These are phyloP conservation scores for Colletotrichum eremochloae DNA, from an alignment of 2,329 filamentous ascomycete genomes.

Conservation along the genomic window DNA sequence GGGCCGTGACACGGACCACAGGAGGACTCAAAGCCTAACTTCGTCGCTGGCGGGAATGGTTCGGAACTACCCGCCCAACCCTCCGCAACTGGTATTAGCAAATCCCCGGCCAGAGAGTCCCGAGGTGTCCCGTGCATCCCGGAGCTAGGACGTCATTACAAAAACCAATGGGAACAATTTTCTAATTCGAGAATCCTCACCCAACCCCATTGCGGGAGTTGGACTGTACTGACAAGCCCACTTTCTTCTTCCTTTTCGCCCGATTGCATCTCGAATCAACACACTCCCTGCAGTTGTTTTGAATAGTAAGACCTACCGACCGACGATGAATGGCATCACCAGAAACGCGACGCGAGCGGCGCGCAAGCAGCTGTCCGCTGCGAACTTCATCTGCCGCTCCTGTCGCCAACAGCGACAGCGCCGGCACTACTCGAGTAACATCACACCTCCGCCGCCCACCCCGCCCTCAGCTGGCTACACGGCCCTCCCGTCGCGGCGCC, in stretches of 20 bases:
- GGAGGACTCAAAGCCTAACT: slow-evolving; percentile 1
- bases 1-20: slow-evolving; percentile 7
- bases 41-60: background rate
- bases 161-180: slow-evolving; percentile 35
- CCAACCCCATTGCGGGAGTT: slow-evolving; percentile 5
- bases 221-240: slow-evolving; percentile 7
- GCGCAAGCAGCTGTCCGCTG: slow-evolving; percentile 28
- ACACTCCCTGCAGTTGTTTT: background rate
- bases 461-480: slow-evolving; percentile 64
- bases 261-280: background rate
- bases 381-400: slow-evolving; percentile 47
- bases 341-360: slow-evolving; percentile 24
- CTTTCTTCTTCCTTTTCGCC: background rate
- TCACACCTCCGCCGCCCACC: slow-evolving; percentile 53
- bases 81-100: slow-evolving; percentile 11
- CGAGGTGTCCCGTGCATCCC: slow-evolving; percentile 28
- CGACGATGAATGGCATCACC: slow-evolving; percentile 26
- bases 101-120: background rate
- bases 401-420: slow-evolving; percentile 49
- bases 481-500: slow-evolving; percentile 77
- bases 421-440: slow-evolving; percentile 48
- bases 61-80: slow-evolving; percentile 9
- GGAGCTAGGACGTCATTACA: slow-evolving; percentile 35
- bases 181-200: slow-evolving; percentile 2
- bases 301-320: background rate